Conservation (phyloP, 1,284 basidiomycete genomes). For the Anthracocystis walkeri region DNA sequence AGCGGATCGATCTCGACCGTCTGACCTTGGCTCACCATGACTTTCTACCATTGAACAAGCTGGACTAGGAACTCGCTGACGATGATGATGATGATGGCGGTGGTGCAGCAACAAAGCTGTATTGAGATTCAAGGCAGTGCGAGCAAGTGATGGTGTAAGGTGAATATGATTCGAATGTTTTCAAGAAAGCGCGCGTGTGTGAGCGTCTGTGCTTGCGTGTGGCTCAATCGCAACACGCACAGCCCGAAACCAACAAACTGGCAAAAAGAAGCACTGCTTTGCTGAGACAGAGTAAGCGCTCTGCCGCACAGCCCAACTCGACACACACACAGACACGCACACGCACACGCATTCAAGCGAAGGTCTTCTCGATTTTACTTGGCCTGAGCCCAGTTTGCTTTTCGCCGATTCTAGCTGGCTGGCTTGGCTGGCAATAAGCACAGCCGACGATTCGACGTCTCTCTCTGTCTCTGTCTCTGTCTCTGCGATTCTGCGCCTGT, state of each 20-base stretch:
- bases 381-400: constrained; percentile 12
- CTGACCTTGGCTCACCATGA: too few species aligned
- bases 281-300: neutral
- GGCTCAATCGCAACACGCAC: constrained; percentile 3
- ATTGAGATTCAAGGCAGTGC: neutral
- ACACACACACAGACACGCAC: neutral
- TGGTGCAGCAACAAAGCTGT: too few species aligned
- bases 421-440: neutral
- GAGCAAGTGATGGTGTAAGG: too few species aligned
- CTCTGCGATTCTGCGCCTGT: neutral
- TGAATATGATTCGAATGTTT: neutral
- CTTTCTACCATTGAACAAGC: too few species aligned
- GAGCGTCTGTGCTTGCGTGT: too few species aligned
- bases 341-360: neutral
- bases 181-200: neutral
- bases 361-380: constrained; percentile 10
- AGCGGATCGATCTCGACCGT: too few species aligned
- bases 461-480: neutral
- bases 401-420: neutral
- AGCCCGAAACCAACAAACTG: constrained; percentile 16
- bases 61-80: too few species aligned
- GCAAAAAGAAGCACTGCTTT: constrained; percentile 1
- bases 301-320: constrained; percentile 6
- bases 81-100: too few species aligned
- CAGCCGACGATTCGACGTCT: constrained; percentile 6